Evolutionary conservation across 192 early-diverging fungal species (phyloP).

Genomic region (Backusella westeae): DNA sequence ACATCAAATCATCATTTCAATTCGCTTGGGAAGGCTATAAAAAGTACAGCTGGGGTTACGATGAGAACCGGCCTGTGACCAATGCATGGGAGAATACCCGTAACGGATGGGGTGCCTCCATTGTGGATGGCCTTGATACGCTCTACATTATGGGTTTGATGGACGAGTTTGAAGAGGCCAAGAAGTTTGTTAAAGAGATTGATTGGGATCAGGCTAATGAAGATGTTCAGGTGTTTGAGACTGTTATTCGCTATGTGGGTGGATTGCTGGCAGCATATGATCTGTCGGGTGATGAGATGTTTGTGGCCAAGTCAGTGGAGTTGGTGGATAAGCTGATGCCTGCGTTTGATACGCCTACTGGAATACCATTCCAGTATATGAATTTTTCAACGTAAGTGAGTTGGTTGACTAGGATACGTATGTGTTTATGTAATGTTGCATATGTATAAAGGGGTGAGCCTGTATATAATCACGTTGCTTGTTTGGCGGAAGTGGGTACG

Average conservation of each 20-base stretch:
- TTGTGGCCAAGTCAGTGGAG: conserved; percentile 70
- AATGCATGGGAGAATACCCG: conserved; percentile 33
- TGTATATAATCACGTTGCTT: conserved; percentile 23
- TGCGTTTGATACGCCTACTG: conserved; percentile 72
- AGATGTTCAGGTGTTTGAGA: conserved; percentile 78
- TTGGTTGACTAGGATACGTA: neutral
- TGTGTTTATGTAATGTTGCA: neutral
- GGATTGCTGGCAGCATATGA: conserved; percentile 86
- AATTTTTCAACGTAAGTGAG: conserved; percentile 43
- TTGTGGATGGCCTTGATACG: conserved; percentile 88
- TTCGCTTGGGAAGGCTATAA: conserved; percentile 79
- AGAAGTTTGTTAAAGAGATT: conserved; percentile 60
- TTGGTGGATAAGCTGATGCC: conserved; percentile 66
- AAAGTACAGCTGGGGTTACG: conserved; percentile 75
- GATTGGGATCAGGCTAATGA: conserved; percentile 47
- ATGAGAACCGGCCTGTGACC: conserved; percentile 55
- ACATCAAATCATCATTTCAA: conserved; percentile 59
- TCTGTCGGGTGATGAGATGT: conserved; percentile 64
- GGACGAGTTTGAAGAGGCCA: conserved; percentile 74
- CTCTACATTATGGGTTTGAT: conserved; percentile 81
- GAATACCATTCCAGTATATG: conserved; percentile 68
- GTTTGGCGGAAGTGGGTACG: conserved; percentile 71
- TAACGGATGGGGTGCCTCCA: conserved; percentile 68
- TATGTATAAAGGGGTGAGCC: conserved; percentile 16
- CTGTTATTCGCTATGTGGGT: conserved; percentile 77